A percentile compares a stretch with the other conserved stretches of the same genome.
Conservation (phyloP, 768 basidiomycete genomes). For the Kwoniella europaea region DNA sequence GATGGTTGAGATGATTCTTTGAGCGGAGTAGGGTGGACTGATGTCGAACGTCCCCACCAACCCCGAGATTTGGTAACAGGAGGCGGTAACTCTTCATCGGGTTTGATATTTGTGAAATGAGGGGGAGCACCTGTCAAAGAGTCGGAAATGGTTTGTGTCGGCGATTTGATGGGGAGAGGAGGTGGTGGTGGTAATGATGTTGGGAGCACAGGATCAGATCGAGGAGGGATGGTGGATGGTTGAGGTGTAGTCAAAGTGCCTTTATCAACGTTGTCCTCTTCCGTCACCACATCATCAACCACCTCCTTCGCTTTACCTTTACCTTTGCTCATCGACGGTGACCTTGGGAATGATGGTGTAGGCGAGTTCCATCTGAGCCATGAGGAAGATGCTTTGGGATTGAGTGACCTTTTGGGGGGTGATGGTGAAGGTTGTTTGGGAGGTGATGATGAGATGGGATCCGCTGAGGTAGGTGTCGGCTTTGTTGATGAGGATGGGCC, state of each 20-base stretch:
- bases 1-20: neutral
- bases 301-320: conserved; percentile 30
- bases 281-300: neutral
- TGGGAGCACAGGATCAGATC: neutral
- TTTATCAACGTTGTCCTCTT: neutral
- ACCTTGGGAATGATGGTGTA: conserved; percentile 39
- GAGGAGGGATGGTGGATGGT: neutral
- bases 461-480: neutral
- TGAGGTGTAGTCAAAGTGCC: neutral
- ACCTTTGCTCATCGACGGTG: conserved; percentile 28
- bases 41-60: conserved; percentile 8
- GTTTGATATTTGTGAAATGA: neutral
- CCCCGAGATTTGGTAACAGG: conserved; percentile 3
- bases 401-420: conserved; percentile 22
- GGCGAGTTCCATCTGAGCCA: conserved; percentile 50
- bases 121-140: neutral
- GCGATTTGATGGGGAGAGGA: neutral
- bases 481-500: conserved; percentile 27
- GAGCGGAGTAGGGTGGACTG: neutral
- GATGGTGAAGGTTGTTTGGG: neutral
- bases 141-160: neutral
- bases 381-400: conserved; percentile 46
- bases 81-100: neutral
- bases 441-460: neutral
- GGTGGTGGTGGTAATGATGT: neutral